Evolutionary conservation across 306 rosid species (phyloP).

Genomic region (Trichosanthes truncata): DNA sequence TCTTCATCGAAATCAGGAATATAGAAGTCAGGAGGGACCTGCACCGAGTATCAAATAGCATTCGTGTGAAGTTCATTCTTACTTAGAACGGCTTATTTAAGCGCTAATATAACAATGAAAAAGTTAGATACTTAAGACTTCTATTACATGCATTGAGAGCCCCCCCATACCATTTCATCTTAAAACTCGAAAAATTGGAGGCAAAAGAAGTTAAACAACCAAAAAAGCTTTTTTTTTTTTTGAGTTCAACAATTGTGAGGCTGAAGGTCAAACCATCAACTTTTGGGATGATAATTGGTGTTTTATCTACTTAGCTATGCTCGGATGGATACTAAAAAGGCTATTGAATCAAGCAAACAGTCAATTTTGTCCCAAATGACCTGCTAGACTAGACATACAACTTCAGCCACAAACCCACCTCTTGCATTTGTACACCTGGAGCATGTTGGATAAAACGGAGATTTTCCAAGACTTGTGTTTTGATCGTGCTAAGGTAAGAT

Average conservation of each 20-base stretch:
- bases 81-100: not conserved
- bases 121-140: not conserved
- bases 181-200: not conserved
- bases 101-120: not conserved
- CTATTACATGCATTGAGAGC: not conserved
- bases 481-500: constrained; percentile 80
- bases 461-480: constrained; percentile 89
- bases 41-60: constrained; percentile 2
- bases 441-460: constrained; percentile 93
- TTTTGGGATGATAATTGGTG: not conserved
- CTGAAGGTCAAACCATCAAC: not conserved
- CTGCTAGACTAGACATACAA: not conserved
- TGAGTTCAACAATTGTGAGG: not conserved
- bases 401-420: constrained; percentile 40
- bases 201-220: not conserved
- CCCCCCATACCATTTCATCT: not conserved
- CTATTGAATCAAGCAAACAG: not conserved
- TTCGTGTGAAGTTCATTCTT: not conserved
- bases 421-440: constrained; percentile 96
- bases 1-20: constrained; percentile 92
- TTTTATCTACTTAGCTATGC: not conserved
- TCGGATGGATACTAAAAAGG: not conserved
- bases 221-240: no score
- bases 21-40: constrained; percentile 97
- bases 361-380: not conserved